Base-by-base conservation (phyloP, 345 rosid species). In the Tarenaya hassleriana region DNA sequence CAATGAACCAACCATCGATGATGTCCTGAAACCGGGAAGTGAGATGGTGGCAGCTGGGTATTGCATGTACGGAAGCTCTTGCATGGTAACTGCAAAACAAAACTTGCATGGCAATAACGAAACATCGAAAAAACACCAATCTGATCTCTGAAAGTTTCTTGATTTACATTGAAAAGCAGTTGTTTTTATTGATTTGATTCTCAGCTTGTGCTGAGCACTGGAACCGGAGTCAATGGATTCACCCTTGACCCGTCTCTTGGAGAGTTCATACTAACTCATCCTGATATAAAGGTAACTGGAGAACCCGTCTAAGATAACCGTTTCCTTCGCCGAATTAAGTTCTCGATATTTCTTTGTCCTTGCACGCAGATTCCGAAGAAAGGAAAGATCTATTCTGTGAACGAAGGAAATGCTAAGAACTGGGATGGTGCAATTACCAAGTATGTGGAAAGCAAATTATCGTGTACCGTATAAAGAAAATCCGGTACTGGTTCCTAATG, bases 11-110 rank as follows among this genome's bases (percentile, higher is more conserved):
- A 74, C 84, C 21, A 64, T 90, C 47, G 80, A 74, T 50, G 94
- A 85, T 63, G 97, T 85, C 16, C 69, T 92, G 73, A 88, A 85
- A 78, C 91, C 97, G 37, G 98, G 98, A 55, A 80, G 69, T 62
- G 73, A 92, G 42, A 81, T 92, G 91, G 48, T 88, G 12, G 98
- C 98, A 12, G 98, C 98, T 51, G 98, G 98, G 54, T 92, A 88
- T 59, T 92, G 97, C 81, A 85, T 92, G 97, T 92, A 92, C 42
- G 98, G 98, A 64, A 92, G 98, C 75, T 88, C 95, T 34, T 92
- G 98, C 83, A 92, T 74, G 91, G 95, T 92, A 92, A n/a, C n/a
- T n/a, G n/a, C n/a, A n/a, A n/a, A n/a, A n/a, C n/a, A n/a, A n/a
- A n/a, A n/a, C n/a, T n/a, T n/a, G n/a, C n/a, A n/a, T 59, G 61